Percentiles rank a stretch among this genome's conserved stretches.
Conservation (phyloP, 2,329 filamentous ascomycete genomes). For the Westerdykella ornata region DNA sequence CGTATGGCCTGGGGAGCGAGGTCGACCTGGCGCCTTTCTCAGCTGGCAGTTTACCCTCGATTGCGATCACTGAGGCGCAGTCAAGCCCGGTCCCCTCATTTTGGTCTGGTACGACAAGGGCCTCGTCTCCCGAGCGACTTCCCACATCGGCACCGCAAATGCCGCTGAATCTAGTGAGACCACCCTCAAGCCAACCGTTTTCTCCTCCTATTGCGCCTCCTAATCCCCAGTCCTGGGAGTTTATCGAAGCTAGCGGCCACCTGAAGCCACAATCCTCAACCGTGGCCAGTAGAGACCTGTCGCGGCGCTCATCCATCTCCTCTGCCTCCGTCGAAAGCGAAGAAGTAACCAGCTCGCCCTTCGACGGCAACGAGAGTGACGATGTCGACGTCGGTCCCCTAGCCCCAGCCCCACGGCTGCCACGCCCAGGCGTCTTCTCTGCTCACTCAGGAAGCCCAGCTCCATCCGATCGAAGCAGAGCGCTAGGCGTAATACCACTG, state of each 20-base stretch:
- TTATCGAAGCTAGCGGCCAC: conserved; percentile 20
- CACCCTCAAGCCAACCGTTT: conserved; percentile 14
- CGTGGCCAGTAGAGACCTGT: conserved; percentile 16
- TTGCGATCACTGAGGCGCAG: conserved; percentile 32
- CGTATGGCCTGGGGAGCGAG: conserved; percentile 18
- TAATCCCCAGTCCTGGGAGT: conserved; percentile 31
- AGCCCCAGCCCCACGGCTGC: conserved; percentile 21
- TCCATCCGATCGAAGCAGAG: conserved; percentile 27
- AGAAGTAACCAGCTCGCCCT: conserved; percentile 23
- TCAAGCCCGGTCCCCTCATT: conserved; percentile 35
- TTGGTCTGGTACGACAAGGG: conserved; percentile 33
- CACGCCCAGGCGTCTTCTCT: conserved; percentile 28
- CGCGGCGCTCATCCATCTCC: conserved; percentile 29
- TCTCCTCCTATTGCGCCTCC: conserved; percentile 24
- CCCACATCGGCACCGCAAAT: conserved; percentile 24
- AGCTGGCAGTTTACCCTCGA: conserved; percentile 27
- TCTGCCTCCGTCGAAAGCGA: conserved; percentile 26
- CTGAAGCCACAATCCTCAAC: conserved; percentile 17
- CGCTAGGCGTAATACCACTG: conserved; percentile 24
- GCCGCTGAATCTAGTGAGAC: conserved; percentile 13
- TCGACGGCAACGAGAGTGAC: conserved; percentile 26
- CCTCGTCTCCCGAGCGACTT: conserved; percentile 31
- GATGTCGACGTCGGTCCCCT: conserved; percentile 15
- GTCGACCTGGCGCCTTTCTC: conserved; percentile 22
- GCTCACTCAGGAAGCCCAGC: conserved; percentile 23